phyloP scores from a whole-genome alignment of 495 filamentous ascomycete species.

The Glonium stellatum region DNA sequence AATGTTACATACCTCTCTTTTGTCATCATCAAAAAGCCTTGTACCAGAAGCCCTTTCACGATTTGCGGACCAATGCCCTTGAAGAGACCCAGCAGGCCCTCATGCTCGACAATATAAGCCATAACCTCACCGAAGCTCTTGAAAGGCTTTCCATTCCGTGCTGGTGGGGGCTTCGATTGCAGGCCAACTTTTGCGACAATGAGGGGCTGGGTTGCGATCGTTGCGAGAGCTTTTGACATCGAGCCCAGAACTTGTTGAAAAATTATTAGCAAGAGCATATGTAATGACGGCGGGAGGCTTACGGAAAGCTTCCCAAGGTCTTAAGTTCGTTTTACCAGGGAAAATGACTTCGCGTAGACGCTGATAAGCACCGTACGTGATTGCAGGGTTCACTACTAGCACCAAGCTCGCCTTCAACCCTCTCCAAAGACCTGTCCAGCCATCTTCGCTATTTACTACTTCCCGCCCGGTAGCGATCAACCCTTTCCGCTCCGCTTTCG shows the following conservation, averaged over 20 bases:
- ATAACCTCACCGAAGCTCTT: constrained; percentile 94
- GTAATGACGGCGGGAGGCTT: constrained; percentile 36
- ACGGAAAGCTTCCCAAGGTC: constrained; percentile 87
- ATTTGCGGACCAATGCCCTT: constrained; percentile 97
- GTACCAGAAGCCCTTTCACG: constrained; percentile 84
- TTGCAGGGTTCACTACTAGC: constrained; percentile 91
- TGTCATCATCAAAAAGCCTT: constrained; percentile 98
- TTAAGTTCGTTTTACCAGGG: constrained; percentile 66
- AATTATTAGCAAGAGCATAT: not conserved
- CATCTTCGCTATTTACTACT: constrained; percentile 85
- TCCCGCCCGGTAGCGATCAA: constrained; percentile 82
- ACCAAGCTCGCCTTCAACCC: constrained; percentile 95
- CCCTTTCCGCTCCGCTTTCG: constrained; percentile 75
- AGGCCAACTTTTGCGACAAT: constrained; percentile 98
- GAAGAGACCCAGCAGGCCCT: constrained; percentile 76
- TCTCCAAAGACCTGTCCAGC: constrained; percentile 82
- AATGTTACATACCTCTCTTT: constrained; percentile 73
- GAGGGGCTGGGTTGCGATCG: constrained; percentile 85
- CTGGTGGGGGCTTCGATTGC: constrained; percentile 83
- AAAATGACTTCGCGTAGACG: constrained; percentile 74
- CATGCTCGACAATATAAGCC: constrained; percentile 81
- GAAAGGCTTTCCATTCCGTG: constrained; percentile 82
- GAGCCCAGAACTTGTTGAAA: constrained; percentile 70
- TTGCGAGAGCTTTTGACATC: constrained; percentile 87
- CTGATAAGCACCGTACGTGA: constrained; percentile 97